Evolutionary conservation across 768 basidiomycete genomes (phyloP).

Genomic region (Tephrocybe sp.): DNA sequence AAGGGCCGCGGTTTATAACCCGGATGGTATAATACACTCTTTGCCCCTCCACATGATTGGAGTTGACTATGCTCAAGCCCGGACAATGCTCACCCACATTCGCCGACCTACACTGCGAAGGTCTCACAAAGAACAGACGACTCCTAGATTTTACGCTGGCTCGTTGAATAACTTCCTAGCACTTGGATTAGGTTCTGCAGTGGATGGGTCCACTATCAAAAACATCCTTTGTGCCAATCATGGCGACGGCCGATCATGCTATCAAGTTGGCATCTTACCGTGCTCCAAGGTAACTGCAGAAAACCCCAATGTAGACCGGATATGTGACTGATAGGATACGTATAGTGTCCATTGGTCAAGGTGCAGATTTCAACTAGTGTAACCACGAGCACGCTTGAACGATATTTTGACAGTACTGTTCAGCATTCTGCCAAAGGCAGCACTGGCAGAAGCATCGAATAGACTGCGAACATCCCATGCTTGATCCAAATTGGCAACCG

Average conservation of each 20-base stretch:
- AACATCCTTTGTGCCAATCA: conserved; percentile 22
- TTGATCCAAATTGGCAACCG: conserved; percentile 30
- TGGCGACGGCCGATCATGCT: conserved; percentile 1
- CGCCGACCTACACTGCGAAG: conserved; percentile 10
- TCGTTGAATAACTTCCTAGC: conserved; percentile 26
- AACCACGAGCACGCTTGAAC: too few species aligned
- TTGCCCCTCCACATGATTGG: conserved; percentile 13
- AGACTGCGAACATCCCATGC: conserved; percentile 31
- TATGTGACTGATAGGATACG: too few species aligned
- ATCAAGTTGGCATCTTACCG: conserved; percentile 12
- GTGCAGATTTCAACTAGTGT: too few species aligned
- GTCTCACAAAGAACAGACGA: conserved; percentile 3
- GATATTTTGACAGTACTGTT: conserved; percentile 29
- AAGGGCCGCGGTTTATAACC: neutral
- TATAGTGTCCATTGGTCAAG: conserved; percentile 12
- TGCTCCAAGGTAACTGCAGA: conserved; percentile 25
- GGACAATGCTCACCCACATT: conserved; percentile 22
- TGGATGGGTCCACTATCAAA: conserved; percentile 17
- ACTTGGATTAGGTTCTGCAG: conserved; percentile 28
- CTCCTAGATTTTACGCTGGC: conserved; percentile 9
- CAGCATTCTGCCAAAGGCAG: conserved; percentile 31
- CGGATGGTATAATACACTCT: neutral
- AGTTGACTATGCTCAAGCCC: conserved; percentile 21
- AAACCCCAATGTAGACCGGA: neutral
- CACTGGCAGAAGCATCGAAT: conserved; percentile 35